Percentiles rank a stretch among this genome's conserved stretches.
Evolutionary conservation across 352 stramenopile genomes (phyloP).

Genomic region (Globisporangium cylindrosporum): DNA sequence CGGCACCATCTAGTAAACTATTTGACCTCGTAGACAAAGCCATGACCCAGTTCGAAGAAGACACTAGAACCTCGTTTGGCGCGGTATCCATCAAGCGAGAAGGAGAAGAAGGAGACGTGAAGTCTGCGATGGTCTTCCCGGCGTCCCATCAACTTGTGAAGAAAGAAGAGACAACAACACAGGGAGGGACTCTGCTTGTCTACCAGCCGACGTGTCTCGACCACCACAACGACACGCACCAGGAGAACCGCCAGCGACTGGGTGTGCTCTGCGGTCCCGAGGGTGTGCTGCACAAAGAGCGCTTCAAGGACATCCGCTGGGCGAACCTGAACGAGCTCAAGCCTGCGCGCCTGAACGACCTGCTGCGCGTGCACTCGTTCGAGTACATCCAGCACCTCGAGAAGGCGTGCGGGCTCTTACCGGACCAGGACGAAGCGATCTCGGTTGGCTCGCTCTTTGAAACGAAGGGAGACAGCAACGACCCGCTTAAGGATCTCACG

Average conservation of each 20-base stretch:
- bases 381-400: slow-evolving; percentile 69
- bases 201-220: slow-evolving; percentile 71
- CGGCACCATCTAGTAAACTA: not conserved
- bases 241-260: slow-evolving; percentile 63
- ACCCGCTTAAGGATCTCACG: slow-evolving; percentile 25
- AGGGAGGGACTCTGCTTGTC: slow-evolving; percentile 44
- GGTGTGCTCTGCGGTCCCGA: slow-evolving; percentile 51
- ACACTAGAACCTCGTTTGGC: not conserved
- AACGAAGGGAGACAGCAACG: slow-evolving; percentile 12
- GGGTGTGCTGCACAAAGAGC: slow-evolving; percentile 59
- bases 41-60: not conserved
- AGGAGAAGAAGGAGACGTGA: not conserved
- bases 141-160: slow-evolving; percentile 22
- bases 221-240: slow-evolving; percentile 73
- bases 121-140: not conserved
- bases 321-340: slow-evolving; percentile 52
- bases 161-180: slow-evolving; percentile 16
- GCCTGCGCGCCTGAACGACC: slow-evolving; percentile 48
- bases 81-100: slow-evolving; percentile 5
- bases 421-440: slow-evolving; percentile 43
- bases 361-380: slow-evolving; percentile 60
- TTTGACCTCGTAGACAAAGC: not conserved
- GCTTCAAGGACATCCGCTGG: slow-evolving; percentile 61
- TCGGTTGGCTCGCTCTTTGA: slow-evolving; percentile 41
- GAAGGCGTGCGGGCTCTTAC: slow-evolving; percentile 32